Evolutionary conservation across 2,329 filamentous ascomycete species (phyloP).

Genomic region (Knufia fluminis): DNA sequence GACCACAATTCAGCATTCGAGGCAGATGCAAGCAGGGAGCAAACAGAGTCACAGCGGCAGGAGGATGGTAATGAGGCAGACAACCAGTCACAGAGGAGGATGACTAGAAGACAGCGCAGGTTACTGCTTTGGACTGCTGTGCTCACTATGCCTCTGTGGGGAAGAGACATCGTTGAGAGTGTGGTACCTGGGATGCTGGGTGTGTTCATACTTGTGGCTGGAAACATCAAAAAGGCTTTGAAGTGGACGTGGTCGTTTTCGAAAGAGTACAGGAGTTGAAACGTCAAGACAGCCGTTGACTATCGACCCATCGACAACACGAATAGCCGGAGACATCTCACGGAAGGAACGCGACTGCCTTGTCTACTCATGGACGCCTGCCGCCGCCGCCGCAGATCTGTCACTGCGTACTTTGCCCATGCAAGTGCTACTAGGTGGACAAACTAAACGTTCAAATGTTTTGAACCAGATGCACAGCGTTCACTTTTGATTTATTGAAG

Average conservation of each 20-base stretch:
- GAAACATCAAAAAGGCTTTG: not conserved
- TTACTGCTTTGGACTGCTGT: not conserved
- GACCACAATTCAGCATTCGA: not conserved
- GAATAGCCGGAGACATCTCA: not conserved
- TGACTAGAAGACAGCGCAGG: not conserved
- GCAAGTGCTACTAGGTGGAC: no score
- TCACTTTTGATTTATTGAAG: no score
- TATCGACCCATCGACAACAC: not conserved
- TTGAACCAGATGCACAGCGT: no score
- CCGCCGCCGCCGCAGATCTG: no score
- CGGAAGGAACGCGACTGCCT: no score
- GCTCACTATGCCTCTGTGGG: slow-evolving; percentile 2
- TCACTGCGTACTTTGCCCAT: no score
- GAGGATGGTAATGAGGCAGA: not conserved
- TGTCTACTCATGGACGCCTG: no score
- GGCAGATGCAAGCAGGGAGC: not conserved
- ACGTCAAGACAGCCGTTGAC: not conserved
- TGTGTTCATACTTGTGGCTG: slow-evolving; percentile 2
- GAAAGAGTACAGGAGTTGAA: not conserved
- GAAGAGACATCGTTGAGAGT: slow-evolving; percentile 5
- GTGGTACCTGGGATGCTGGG: slow-evolving; percentile 6
- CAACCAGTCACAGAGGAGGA: not conserved
- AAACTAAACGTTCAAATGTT: no score
- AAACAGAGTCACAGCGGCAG: not conserved
- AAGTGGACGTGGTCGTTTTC: not conserved